Percentiles rank a stretch among this genome's conserved stretches.
Conservation (phyloP, 2,329 filamentous ascomycete genomes). For the Sporothrix phasma region DNA sequence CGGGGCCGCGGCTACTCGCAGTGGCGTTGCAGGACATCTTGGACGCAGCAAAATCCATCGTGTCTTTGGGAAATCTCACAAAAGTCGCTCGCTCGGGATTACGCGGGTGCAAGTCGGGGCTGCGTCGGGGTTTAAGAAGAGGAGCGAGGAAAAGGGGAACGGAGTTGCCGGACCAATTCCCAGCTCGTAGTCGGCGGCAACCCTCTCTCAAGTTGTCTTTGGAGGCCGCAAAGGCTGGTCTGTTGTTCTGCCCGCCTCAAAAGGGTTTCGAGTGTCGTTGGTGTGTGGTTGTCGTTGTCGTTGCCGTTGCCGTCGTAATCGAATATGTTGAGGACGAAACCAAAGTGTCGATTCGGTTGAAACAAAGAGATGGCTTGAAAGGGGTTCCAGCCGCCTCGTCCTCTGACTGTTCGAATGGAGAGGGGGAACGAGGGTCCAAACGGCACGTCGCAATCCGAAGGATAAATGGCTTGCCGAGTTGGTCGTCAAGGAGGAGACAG, state of each 20-base stretch:
- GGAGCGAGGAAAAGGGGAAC: neutral
- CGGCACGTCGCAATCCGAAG: neutral
- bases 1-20: conserved; percentile 6
- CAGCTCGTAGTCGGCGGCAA: neutral
- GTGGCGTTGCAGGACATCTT: conserved; percentile 19
- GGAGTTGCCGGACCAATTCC: neutral
- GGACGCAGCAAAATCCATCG: conserved; percentile 16
- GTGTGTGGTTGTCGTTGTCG: neutral
- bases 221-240: neutral
- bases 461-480: neutral
- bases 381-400: neutral
- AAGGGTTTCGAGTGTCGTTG: neutral
- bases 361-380: neutral
- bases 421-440: neutral
- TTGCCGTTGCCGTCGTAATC: neutral
- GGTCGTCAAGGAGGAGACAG: neutral
- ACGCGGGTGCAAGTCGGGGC: neutral
- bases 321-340: neutral
- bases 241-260: neutral
- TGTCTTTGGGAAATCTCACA: neutral
- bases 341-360: neutral
- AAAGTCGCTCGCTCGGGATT: neutral
- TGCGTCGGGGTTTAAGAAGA: neutral
- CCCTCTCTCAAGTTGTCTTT: neutral
- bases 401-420: neutral